Base-by-base conservation (phyloP, 1,284 basidiomycete genomes). In the Acaromyces ingoldii region DNA sequence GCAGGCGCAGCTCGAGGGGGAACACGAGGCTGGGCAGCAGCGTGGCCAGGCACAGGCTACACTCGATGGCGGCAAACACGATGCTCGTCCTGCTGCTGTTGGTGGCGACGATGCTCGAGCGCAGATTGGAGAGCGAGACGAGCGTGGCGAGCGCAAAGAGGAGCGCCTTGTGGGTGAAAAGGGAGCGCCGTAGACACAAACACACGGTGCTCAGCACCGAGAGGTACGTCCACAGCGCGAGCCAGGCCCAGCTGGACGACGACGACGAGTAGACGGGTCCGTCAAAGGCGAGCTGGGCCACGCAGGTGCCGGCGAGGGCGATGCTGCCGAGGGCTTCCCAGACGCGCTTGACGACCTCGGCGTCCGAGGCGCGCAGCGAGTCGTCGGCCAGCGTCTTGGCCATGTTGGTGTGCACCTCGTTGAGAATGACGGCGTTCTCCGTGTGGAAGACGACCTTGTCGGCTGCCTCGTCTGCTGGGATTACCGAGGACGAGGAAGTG, bases 351-450 rank as follows among this genome's bases (percentile, higher is more conserved):
- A 57, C 19, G 6, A 61, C 24, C 21, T 63, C 63, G 41, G 58
- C 43, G 7, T 43, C 44, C 7, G 38, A 40, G 21, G 9, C 21
- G 9, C 38, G 7, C 54, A 48, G 7, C 58, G 38, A 3, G 30
- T 46, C 26, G 64, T 68, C 7, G 65, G 10, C 17, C 22, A 30
- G 13, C 13, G 17, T 45, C 25, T 45, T n/a, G 3, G 19, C 21
- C 11, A 30, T n/a, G 42, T n/a, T 68, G 19, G 58, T 47, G 29
- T 70, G 65, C 4, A 72, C 71, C 41, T 71, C 70, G 51, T 74
- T 71, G 33, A 75, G 54, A 33, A 75, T 62, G 46, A 74, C 68
- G 22, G 67, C 67, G 36, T 75, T 75, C 43, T 75, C 72, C 22
- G 67, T 65, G 45, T 59, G 65, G 38, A 70, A 72, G 34, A 75